These are phyloP conservation scores for Botryotinia narcissicola DNA, from an alignment of 2,329 filamentous ascomycete genomes.

Conservation along the genomic window DNA sequence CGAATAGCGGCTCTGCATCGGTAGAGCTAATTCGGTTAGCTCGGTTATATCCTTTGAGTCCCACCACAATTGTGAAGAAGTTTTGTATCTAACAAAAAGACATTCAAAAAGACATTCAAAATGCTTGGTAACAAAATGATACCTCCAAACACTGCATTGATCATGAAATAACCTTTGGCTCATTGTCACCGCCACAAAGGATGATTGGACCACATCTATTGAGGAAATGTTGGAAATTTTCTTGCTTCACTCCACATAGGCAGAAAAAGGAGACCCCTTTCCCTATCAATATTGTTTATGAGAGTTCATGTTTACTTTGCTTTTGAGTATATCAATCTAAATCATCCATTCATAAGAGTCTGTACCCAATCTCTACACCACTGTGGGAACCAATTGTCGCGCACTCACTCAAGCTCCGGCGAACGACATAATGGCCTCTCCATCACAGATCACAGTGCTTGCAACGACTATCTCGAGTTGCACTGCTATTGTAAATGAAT, in stretches of 20 bases:
- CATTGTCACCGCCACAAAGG: neutral
- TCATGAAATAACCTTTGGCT: neutral
- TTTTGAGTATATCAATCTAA: neutral
- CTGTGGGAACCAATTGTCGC: neutral
- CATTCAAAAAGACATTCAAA: neutral
- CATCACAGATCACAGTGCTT: neutral
- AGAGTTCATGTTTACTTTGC: neutral
- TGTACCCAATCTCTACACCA: neutral
- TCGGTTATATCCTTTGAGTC: neutral
- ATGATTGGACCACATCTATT: neutral
- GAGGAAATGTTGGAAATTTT: neutral
- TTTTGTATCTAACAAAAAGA: neutral
- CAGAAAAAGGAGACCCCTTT: neutral
- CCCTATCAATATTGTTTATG: neutral
- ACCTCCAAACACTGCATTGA: neutral
- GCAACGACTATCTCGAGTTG: neutral
- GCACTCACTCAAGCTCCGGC: neutral
- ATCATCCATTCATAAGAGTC: neutral
- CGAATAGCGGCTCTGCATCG: neutral
- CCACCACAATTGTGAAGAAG: neutral
- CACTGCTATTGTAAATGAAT: constrained; percentile 1
- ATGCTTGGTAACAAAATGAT: neutral
- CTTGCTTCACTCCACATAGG: neutral
- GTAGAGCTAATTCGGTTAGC: neutral
- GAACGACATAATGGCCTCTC: neutral